Base-by-base conservation (phyloP, 2,329 filamentous ascomycete species). In the Neofusicoccum ribis region DNA sequence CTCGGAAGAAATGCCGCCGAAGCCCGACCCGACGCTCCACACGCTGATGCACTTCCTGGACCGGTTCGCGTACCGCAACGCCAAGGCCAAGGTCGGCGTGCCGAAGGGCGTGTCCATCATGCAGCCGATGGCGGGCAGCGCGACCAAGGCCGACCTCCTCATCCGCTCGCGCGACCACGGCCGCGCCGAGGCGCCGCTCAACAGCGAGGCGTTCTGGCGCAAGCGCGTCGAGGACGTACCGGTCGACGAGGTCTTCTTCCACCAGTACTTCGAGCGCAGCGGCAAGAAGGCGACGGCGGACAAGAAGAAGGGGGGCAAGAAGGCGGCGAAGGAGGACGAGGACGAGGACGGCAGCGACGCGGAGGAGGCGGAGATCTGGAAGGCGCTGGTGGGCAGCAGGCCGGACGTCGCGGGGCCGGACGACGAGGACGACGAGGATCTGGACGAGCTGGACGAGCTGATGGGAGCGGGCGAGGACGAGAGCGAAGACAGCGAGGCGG, bases 21-120 rank as follows among this genome's bases (percentile, higher is more conserved):
- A 98, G 78, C 93, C 95, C 0, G 95, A 99, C 72, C 84, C 97
- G 60, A 89, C 91, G 15, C 89, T 92, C 65, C 94, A 98, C 77
- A 95, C 92, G 1, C 85, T 99, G 56, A 95, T 95, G 73, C 91
- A 96, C 77, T 99, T 99, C 84, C 84, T 99, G 65, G 95, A 99
- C 79, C 93, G 96, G 71, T 99, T 99, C 77, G 92, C 97, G n/a
- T 99, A 98, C 84, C 90, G 92, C 70, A 97, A 95, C 72, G 89
- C 94, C 67, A 97, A 97, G 83, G 82, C 88, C 3, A 85, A 82
- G 69, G 70, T 74, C 5, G 70, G 85, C 15, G 15, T 14, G 15
- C 31, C 50, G 14, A 91, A 91, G 68, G 96, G 96, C 58, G 85
- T 86, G 34, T 97, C 93, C 31, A 96, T 99, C 77, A 99, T 99